Evolutionary conservation across 768 basidiomycete species (phyloP).

Genomic region (Agaricus subrufescens): DNA sequence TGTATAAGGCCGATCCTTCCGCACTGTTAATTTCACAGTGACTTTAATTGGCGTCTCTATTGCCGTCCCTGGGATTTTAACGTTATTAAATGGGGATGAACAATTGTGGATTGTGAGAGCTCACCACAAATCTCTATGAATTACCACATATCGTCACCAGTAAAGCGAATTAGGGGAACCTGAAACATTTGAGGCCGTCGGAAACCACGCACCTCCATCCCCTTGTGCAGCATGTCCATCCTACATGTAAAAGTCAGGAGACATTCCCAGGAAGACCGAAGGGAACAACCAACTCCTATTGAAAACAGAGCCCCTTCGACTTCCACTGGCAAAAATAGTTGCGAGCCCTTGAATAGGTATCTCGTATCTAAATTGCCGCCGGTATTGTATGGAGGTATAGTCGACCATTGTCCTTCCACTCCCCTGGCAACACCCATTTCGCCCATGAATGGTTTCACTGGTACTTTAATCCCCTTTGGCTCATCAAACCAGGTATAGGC

Average conservation of each 20-base stretch:
- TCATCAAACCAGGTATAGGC: slow-evolving; percentile 47
- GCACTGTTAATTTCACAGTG: slow-evolving; percentile 47
- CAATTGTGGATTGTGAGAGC: slow-evolving; percentile 13
- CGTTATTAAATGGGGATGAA: background rate
- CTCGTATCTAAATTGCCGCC: slow-evolving; percentile 62
- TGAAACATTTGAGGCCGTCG: background rate
- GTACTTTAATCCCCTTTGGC: slow-evolving; percentile 41
- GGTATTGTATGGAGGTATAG: slow-evolving; percentile 58
- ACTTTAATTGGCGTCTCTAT: slow-evolving; percentile 62
- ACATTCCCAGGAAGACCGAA: background rate
- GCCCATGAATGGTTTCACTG: slow-evolving; percentile 53
- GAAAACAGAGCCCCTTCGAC: slow-evolving; percentile 59
- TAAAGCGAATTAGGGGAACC: background rate
- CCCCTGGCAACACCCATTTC: slow-evolving; percentile 62
- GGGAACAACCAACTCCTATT: slow-evolving; percentile 42
- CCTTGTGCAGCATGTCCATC: slow-evolving; percentile 68
- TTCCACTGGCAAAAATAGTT: slow-evolving; percentile 52
- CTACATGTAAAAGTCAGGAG: slow-evolving; percentile 22
- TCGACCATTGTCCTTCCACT: slow-evolving; percentile 46
- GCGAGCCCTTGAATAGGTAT: slow-evolving; percentile 50
- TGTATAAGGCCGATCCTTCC: slow-evolving; percentile 53
- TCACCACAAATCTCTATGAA: slow-evolving; percentile 56
- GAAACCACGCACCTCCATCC: slow-evolving; percentile 49
- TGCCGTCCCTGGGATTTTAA: slow-evolving; percentile 42
- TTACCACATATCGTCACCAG: slow-evolving; percentile 34